Evolutionary conservation across 2,329 filamentous ascomycete genomes (phyloP).

Genomic region (Escovopsis weberi): DNA sequence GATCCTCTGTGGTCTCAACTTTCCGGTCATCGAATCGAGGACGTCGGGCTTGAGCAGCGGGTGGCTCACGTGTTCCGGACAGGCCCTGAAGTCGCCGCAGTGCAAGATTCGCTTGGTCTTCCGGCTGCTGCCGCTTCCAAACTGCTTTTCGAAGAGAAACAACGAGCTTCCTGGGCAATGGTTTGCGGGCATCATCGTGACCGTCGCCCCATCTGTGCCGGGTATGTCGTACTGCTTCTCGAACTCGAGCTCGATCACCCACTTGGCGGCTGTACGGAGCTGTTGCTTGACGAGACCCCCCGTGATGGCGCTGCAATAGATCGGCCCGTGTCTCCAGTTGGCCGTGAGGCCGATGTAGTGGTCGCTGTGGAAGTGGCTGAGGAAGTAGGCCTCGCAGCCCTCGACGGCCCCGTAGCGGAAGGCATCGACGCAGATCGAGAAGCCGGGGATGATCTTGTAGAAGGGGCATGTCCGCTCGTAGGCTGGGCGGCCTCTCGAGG

Average conservation of each 20-base stretch:
- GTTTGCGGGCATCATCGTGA: constrained; percentile 93
- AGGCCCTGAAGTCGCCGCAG: constrained; percentile 91
- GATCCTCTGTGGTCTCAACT: constrained; percentile 67
- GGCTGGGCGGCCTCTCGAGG: constrained; percentile 69
- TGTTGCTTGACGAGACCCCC: constrained; percentile 80
- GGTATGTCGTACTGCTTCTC: constrained; percentile 68
- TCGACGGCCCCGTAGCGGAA: constrained; percentile 90
- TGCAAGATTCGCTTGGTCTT: constrained; percentile 72
- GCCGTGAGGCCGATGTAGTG: constrained; percentile 87
- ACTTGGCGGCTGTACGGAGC: constrained; percentile 72
- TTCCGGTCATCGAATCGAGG: constrained; percentile 54
- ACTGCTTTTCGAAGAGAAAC: constrained; percentile 75
- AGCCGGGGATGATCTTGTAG: constrained; percentile 93
- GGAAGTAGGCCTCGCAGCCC: constrained; percentile 85
- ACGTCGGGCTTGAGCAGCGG: constrained; percentile 65
- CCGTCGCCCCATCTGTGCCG: constrained; percentile 64
- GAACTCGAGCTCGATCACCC: constrained; percentile 73
- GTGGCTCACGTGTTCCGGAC: constrained; percentile 69
- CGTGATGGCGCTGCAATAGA: constrained; percentile 90
- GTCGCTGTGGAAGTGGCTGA: constrained; percentile 96
- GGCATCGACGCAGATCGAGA: constrained; percentile 87
- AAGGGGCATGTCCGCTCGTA: constrained; percentile 90
- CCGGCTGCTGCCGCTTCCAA: constrained; percentile 43
- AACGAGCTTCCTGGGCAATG: constrained; percentile 92
- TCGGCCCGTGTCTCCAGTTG: constrained; percentile 83